Conservation (phyloP, 306 rosid species). For the Coriaria nepalensis region DNA sequence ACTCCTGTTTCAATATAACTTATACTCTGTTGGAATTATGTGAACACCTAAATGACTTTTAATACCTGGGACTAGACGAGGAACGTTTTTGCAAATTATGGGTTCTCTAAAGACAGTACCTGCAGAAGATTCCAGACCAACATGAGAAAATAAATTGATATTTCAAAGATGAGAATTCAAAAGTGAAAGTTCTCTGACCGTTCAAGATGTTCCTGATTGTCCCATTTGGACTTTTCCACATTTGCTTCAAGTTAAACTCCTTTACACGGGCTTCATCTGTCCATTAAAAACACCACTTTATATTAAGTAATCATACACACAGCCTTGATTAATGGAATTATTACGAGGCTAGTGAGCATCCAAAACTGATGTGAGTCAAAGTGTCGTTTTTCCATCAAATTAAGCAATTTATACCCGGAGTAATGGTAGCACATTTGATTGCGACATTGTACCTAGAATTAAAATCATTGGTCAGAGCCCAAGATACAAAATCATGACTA, state of each 20-base stretch:
- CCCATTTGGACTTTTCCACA: slow-evolving; percentile 99
- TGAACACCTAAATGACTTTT: slow-evolving; percentile 1
- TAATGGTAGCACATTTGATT: slow-evolving; percentile 95
- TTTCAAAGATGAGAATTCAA: slow-evolving; percentile 3
- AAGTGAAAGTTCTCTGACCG: slow-evolving; percentile 32
- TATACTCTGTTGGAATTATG: not conserved
- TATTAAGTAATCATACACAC: slow-evolving; percentile 7
- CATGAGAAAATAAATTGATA: not conserved
- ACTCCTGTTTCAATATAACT: slow-evolving; percentile 1
- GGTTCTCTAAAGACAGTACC: slow-evolving; percentile 99
- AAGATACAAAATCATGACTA: slow-evolving; percentile 7
- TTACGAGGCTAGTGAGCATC: too few species aligned
- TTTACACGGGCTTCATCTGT: slow-evolving; percentile 84
- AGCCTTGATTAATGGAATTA: not conserved
- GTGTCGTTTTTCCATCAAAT: not conserved
- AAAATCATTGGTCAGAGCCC: slow-evolving; percentile 10
- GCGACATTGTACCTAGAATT: slow-evolving; percentile 82
- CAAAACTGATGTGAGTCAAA: too few species aligned
- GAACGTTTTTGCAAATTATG: slow-evolving; percentile 82
- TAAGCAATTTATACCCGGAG: slow-evolving; percentile 54
- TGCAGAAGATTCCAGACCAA: slow-evolving; percentile 20
- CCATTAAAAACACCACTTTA: slow-evolving; percentile 19
- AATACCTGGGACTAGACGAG: slow-evolving; percentile 95
- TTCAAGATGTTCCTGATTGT: slow-evolving; percentile 93
- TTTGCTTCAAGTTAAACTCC: slow-evolving; percentile 74